Evolutionary conservation across 163 green algal genomes (phyloP).

Genomic region (Coccomyxa subellipsoidea): DNA sequence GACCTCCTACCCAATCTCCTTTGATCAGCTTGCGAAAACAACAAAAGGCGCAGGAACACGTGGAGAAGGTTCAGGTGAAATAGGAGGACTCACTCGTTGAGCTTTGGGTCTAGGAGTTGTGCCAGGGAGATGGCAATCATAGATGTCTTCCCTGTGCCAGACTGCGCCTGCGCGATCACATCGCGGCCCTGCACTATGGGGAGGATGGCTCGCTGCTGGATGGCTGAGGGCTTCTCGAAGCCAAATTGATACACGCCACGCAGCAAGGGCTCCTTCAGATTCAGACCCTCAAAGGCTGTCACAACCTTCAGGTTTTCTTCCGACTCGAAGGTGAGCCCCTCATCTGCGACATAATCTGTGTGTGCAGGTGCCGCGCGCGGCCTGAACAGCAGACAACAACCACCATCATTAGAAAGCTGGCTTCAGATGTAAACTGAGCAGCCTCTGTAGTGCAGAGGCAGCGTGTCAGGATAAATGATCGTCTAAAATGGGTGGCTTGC

Average conservation of each 20-base stretch:
- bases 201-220: slow-evolving; percentile 96
- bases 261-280: slow-evolving; percentile 88
- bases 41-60: background rate
- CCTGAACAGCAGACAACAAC: background rate
- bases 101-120: slow-evolving; percentile 82
- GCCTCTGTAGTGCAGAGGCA: too few relatives aligned
- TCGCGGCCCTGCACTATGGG: slow-evolving; percentile 88
- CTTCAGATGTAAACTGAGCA: background rate
- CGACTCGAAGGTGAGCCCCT: slow-evolving; percentile 78
- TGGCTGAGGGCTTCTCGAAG: slow-evolving; percentile 98
- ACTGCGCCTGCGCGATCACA: slow-evolving; percentile 97
- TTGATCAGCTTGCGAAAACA: too few relatives aligned
- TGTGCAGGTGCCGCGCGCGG: background rate
- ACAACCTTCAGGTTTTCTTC: slow-evolving; percentile 80
- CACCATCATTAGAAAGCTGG: background rate
- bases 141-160: slow-evolving; percentile 96
- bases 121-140: slow-evolving; percentile 91
- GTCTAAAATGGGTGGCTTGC: too few relatives aligned
- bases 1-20: too few relatives aligned
- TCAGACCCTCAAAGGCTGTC: slow-evolving; percentile 92
- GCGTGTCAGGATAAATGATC: too few relatives aligned
- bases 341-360: slow-evolving; percentile 1
- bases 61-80: background rate
- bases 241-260: slow-evolving; percentile 95
- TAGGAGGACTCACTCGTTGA: slow-evolving; percentile 75